A percentile compares a stretch with the other conserved stretches of the same genome.
Conservation (phyloP, 2,329 filamentous ascomycete species). For the Colletotrichum tropicale region DNA sequence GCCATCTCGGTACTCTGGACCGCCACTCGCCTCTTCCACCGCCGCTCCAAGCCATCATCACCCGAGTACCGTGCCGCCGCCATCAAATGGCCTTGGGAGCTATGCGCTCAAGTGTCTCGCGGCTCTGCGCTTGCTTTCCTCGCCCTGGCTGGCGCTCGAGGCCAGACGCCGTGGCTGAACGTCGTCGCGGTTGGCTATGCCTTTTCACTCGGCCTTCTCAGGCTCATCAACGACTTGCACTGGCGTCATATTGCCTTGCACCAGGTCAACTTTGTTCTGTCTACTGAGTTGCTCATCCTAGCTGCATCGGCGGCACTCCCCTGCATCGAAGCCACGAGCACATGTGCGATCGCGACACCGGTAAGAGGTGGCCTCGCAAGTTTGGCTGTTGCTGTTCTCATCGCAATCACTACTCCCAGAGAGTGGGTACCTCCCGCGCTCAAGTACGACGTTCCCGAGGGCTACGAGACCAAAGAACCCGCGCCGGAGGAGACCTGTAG, state of each 20-base stretch:
- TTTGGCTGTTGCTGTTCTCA: constrained; percentile 38
- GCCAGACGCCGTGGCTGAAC: constrained; percentile 40
- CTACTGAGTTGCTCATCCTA: constrained; percentile 39
- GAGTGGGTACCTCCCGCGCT: constrained; percentile 53
- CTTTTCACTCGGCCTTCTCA: constrained; percentile 47
- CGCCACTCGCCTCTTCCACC: constrained; percentile 34
- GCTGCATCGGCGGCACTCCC: constrained; percentile 43
- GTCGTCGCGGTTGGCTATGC: constrained; percentile 41
- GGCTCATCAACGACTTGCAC: constrained; percentile 42
- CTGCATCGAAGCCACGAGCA: constrained; percentile 41
- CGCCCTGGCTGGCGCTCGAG: constrained; percentile 36
- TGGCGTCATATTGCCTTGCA: constrained; percentile 53
- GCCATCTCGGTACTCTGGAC: constrained; percentile 40
- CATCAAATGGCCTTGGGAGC: constrained; percentile 46
- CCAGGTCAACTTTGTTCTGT: constrained; percentile 52
- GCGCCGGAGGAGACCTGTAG: constrained; percentile 58
- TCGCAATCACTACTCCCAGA: constrained; percentile 51
- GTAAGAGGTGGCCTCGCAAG: constrained; percentile 39
- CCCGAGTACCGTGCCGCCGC: constrained; percentile 38
- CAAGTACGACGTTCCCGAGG: constrained; percentile 41
- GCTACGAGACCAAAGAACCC: constrained; percentile 39
- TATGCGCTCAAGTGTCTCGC: constrained; percentile 45
- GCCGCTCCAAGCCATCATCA: constrained; percentile 29
- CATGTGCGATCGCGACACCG: constrained; percentile 27
- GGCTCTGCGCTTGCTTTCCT: constrained; percentile 43